These are phyloP conservation scores for Ophiostoma pallidulum DNA, from an alignment of 2,329 filamentous ascomycete species.

Conservation along the genomic window DNA sequence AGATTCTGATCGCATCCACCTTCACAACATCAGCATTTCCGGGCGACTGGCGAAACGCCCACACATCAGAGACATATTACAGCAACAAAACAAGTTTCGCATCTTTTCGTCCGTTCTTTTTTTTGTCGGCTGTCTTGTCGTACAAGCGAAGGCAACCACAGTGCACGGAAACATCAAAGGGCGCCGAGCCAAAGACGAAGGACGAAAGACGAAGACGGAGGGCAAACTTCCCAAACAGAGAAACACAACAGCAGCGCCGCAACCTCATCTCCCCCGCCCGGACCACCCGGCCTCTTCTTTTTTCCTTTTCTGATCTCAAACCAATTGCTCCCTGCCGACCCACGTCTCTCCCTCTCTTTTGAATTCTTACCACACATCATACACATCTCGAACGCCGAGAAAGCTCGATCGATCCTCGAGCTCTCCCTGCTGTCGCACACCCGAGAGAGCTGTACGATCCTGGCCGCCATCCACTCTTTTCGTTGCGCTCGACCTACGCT, in stretches of 20 bases:
- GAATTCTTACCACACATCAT: neutral
- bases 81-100: neutral
- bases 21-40: neutral
- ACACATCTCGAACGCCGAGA: constrained; percentile 6
- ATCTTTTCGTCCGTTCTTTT: too few relatives aligned
- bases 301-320: neutral
- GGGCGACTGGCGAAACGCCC: neutral
- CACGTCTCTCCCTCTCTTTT: neutral
- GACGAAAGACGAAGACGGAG: neutral
- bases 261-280: constrained; percentile 12
- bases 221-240: neutral
- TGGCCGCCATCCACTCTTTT: neutral
- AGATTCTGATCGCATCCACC: neutral
- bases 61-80: neutral
- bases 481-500: neutral
- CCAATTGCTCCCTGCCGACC: neutral
- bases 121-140: too few relatives aligned
- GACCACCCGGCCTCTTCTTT: constrained; percentile 6
- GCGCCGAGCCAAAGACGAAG: constrained; percentile 2
- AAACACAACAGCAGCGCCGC: constrained; percentile 6
- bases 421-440: too few relatives aligned
- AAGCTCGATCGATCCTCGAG: neutral
- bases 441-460: too few relatives aligned
- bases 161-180: neutral
- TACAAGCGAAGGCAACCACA: too few relatives aligned